Percentiles rank a stretch among this genome's conserved stretches.
Evolutionary conservation across 768 basidiomycete genomes (phyloP).

Genomic region (Lactarius indigo): DNA sequence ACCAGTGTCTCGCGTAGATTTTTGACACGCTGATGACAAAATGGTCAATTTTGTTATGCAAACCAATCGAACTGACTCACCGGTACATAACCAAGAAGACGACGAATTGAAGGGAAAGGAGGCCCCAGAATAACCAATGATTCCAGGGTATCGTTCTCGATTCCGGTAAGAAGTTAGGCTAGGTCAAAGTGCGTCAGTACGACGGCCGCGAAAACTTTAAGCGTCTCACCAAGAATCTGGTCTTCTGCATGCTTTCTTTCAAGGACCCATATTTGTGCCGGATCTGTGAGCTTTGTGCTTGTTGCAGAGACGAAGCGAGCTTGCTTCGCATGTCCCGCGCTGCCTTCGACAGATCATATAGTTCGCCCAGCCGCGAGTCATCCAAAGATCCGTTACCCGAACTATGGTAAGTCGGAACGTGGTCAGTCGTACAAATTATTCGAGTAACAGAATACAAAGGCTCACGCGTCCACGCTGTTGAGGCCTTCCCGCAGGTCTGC

Average conservation of each 20-base stretch:
- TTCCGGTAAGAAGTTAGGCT: constrained; percentile 26
- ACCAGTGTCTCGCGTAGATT: constrained; percentile 49
- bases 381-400: constrained; percentile 39
- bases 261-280: constrained; percentile 35
- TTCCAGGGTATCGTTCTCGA: constrained; percentile 25
- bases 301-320: constrained; percentile 41
- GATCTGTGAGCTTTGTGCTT: constrained; percentile 38
- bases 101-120: constrained; percentile 44
- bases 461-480: constrained; percentile 56
- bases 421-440: constrained; percentile 12
- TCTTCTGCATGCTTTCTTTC: constrained; percentile 37
- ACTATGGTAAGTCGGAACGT: constrained; percentile 30
- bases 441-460: constrained; percentile 18
- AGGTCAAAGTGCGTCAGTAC: background rate
- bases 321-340: constrained; percentile 50
- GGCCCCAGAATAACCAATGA: constrained; percentile 35
- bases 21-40: constrained; percentile 41
- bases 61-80: constrained; percentile 36
- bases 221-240: constrained; percentile 38
- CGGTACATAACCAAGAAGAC: constrained; percentile 54
- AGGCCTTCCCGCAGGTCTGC: constrained; percentile 53
- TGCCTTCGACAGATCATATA: constrained; percentile 50
- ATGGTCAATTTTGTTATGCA: background rate
- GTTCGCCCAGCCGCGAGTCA: constrained; percentile 44
- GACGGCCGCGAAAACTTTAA: background rate